Conservation (phyloP, 176 grass and related monocot species). For the Hordeum vulgare region MorexV3_pseudomolecules_assembly NC_058523.1:472760123-472760622, state of each 20-base stretch:
- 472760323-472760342: conserved; percentile 73
- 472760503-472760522: conserved; percentile 66
- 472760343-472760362: conserved; percentile 83
- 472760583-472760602: conserved; percentile 89
- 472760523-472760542: conserved; percentile 94
- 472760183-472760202: conserved; percentile 75
- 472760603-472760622: conserved; percentile 83
- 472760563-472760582: conserved; percentile 69
- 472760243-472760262: conserved; percentile 76
- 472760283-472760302: conserved; percentile 75
- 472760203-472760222: conserved; percentile 84
- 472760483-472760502: conserved; percentile 79
- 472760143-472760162: conserved; percentile 59
- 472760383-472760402: conserved; percentile 52
- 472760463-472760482: conserved; percentile 60
- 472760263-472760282: conserved; percentile 90
- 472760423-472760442: conserved; percentile 72
- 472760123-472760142: conserved; percentile 91
- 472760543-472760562: conserved; percentile 98
- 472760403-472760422: conserved; percentile 60
- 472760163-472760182: conserved; percentile 65
- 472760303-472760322: conserved; percentile 79
- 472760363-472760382: conserved; percentile 68
- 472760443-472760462: conserved; percentile 66
- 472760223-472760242: conserved; percentile 72